Conservation (phyloP, 1,139 yeast species). For the Geotrichum carabidarum region DNA sequence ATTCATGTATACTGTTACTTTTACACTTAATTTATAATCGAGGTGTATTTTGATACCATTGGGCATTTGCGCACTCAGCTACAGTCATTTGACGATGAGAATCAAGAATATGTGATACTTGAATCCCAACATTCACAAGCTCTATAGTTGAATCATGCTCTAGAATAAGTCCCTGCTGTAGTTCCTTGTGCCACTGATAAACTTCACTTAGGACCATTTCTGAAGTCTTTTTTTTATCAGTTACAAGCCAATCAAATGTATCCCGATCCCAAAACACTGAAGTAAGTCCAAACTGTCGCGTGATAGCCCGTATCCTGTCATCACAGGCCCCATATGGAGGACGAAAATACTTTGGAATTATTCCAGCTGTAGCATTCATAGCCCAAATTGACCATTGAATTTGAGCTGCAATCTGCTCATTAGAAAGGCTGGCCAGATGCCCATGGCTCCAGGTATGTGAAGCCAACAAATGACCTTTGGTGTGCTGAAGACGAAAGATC, state of each 20-base stretch:
- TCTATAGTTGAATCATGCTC: constrained; percentile 74
- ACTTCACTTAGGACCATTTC: constrained; percentile 53
- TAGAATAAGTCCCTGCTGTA: constrained; percentile 57
- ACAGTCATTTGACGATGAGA: constrained; percentile 59
- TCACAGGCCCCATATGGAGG: constrained; percentile 97
- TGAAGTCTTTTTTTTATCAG: constrained; percentile 42
- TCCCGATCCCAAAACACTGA: constrained; percentile 89
- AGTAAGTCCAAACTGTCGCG: constrained; percentile 81
- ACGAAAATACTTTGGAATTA: constrained; percentile 85
- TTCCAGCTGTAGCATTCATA: constrained; percentile 87
- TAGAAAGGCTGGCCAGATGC: constrained; percentile 68
- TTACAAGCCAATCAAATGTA: constrained; percentile 83
- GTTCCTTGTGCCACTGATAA: constrained; percentile 43
- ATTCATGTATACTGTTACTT: neutral
- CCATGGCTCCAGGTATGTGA: constrained; percentile 93
- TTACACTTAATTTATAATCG: neutral
- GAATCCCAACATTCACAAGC: constrained; percentile 67
- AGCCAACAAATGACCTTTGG: constrained; percentile 71
- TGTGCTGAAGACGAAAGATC: constrained; percentile 53
- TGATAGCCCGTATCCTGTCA: constrained; percentile 72
- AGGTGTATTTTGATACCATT: constrained; percentile 32
- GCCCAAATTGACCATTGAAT: constrained; percentile 97
- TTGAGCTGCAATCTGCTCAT: constrained; percentile 82
- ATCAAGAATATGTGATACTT: constrained; percentile 50
- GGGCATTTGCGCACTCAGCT: constrained; percentile 78